Base-by-base conservation (phyloP, 1,284 basidiomycete genomes). In the Tetrapyrgos nigripes region DNA sequence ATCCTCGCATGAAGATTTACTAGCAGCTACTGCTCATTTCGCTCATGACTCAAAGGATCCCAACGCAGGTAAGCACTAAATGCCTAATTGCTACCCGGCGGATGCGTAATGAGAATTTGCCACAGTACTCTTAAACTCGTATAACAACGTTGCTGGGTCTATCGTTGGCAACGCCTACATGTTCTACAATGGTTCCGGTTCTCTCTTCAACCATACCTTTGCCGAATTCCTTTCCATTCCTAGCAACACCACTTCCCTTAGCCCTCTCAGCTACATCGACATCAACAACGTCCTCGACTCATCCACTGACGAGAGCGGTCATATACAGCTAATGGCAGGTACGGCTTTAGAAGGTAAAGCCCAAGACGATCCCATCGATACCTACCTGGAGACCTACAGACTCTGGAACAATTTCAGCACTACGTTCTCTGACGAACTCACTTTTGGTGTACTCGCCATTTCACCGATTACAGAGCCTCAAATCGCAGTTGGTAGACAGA, bases 181-280 rank as follows among this genome's bases (percentile, higher is more conserved):
- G 40, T 75, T 78, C 58, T 77, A 76, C 63, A 70, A 69, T 48
- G 75, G 76, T 6, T 61, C 71, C 1, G 63, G 21, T n/a, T 61
- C 1, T 68, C 76, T 21, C 75, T 76, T 3, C 44, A 58, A 10
- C 28, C 61, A 64, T 14, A 70, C 74, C 27, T 78, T 74, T 60
- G 71, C 72, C 17, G 73, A 77, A 37, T 75, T 79, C 58, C 65
- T 77, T 27, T 62, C 71, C 29, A 73, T 78, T 33, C 74, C 76
- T 19, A 58, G 70, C 1, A 60, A 65, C 21, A 59, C 59, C 26
- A 64, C 65, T 17, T 53, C 63, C 26, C 52, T 77, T 3, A 65
- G 66, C 0, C 68, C 73, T 14, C 51, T 72, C 24, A 76, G 73
- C 62, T 78, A 76, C 57, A 50, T 70, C 28, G 73, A 75, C 52